phyloP scores from a whole-genome alignment of 306 rosid genomes.

The Castanea mollissima region DNA sequence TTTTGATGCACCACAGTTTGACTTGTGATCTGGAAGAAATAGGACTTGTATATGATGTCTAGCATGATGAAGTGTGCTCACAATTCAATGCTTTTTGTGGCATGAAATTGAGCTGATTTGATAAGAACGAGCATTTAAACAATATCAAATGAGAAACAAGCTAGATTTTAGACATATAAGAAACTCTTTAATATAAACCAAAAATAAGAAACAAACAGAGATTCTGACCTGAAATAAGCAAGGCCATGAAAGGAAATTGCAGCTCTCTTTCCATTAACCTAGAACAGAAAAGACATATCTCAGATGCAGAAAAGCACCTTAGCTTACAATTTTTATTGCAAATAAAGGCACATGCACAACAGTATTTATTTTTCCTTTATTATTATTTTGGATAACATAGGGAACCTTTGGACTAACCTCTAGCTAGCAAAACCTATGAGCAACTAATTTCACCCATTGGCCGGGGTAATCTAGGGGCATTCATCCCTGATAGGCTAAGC shows the following conservation, averaged over 20 bases:
- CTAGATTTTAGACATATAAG: neutral
- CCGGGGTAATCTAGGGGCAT: too few species aligned
- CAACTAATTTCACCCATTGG: too few species aligned
- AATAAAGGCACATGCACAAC: neutral
- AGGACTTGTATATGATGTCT: neutral
- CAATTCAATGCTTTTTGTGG: neutral
- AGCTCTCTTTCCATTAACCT: conserved; percentile 73
- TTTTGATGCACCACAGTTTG: neutral
- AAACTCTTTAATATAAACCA: neutral
- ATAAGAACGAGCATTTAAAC: neutral
- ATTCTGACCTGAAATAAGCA: conserved; percentile 82
- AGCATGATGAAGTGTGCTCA: neutral
- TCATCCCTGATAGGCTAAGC: too few species aligned
- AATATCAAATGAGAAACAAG: neutral
- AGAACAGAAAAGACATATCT: conserved; percentile 23
- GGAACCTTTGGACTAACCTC: too few species aligned
- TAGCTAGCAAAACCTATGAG: too few species aligned
- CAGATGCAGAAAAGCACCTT: conserved; percentile 20
- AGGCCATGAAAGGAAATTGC: conserved; percentile 88
- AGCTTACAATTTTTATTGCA: conserved; percentile 5
- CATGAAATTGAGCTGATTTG: neutral
- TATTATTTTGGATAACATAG: too few species aligned
- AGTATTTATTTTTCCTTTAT: neutral
- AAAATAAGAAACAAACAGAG: neutral
- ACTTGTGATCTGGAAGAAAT: neutral